phyloP scores from a whole-genome alignment of 2,329 filamentous ascomycete species.

The Colletotrichum sp. region DNA sequence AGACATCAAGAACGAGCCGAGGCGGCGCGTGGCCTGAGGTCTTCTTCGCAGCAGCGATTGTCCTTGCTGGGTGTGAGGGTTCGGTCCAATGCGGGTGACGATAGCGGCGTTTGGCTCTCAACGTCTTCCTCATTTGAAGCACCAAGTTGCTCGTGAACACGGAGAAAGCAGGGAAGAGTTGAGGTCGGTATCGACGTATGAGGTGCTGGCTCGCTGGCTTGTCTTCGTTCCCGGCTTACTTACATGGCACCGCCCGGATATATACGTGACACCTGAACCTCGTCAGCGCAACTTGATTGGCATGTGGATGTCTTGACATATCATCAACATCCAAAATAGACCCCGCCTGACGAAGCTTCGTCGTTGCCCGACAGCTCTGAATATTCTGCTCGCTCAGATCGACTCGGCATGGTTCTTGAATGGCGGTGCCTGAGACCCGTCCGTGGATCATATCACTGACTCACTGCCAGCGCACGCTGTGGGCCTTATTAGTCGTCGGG shows the following conservation, averaged over 20 bases:
- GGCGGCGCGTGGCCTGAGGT: not conserved
- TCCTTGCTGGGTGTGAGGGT: not conserved
- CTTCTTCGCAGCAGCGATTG: not conserved
- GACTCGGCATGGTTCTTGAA: not conserved
- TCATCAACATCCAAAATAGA: not conserved
- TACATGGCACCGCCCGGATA: constrained; percentile 13
- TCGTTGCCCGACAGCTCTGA: not conserved
- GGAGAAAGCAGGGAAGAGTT: not conserved
- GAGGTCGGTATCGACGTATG: not conserved
- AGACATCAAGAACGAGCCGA: not conserved
- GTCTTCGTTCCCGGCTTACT: constrained; percentile 5
- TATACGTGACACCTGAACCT: constrained; percentile 16
- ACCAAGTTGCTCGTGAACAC: not conserved
- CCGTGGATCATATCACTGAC: constrained; percentile 12
- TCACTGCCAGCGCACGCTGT: constrained; percentile 20
- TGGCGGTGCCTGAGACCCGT: constrained; percentile 16
- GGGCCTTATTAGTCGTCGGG: constrained; percentile 7
- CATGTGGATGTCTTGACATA: not conserved
- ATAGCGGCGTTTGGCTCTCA: not conserved
- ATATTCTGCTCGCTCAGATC: not conserved
- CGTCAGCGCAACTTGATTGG: constrained; percentile 9
- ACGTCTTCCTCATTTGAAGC: not conserved
- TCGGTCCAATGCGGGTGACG: not conserved
- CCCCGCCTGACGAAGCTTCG: not conserved
- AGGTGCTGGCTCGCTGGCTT: not conserved